These are phyloP conservation scores for Boletus coccyginus DNA, from an alignment of 768 basidiomycete genomes.

Conservation along the genomic window DNA sequence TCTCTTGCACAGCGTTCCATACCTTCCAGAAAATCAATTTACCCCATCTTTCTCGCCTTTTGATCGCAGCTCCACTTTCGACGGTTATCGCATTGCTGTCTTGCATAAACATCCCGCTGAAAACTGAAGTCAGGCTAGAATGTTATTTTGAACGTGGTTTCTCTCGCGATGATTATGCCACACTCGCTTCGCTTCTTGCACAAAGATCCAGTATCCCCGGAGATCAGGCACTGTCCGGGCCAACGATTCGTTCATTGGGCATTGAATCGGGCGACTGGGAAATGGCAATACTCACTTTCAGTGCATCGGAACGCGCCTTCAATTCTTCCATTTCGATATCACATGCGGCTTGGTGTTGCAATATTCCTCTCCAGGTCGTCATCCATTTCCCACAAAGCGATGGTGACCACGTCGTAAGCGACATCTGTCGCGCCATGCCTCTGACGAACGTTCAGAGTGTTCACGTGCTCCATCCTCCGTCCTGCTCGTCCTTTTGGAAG, in stretches of 20 bases:
- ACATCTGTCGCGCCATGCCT: no score
- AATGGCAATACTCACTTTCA: no score
- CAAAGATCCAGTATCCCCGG: background rate
- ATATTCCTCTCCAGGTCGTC: no score
- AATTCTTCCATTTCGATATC: background rate
- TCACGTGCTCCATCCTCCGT: no score
- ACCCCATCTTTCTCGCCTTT: constrained; percentile 8
- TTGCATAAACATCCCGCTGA: constrained; percentile 1
- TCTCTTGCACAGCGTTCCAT: background rate
- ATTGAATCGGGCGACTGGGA: no score
- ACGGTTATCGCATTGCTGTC: constrained; percentile 6
- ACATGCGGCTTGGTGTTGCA: no score
- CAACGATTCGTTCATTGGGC: no score
- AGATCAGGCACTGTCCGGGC: no score
- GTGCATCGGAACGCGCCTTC: no score
- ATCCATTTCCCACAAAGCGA: no score
- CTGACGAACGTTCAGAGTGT: no score
- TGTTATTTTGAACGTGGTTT: background rate
- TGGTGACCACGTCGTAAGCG: no score
- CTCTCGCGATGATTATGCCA: background rate
- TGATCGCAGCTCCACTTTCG: constrained; percentile 4
- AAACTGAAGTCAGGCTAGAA: background rate
- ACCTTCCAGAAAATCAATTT: background rate
- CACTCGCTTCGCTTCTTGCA: background rate
- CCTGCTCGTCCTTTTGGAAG: background rate